Percentiles rank a stretch among this genome's conserved stretches.
These are phyloP conservation scores for Solanum habrochaites DNA, from an alignment of 257 asterid genomes.

Conservation along the genomic window DNA sequence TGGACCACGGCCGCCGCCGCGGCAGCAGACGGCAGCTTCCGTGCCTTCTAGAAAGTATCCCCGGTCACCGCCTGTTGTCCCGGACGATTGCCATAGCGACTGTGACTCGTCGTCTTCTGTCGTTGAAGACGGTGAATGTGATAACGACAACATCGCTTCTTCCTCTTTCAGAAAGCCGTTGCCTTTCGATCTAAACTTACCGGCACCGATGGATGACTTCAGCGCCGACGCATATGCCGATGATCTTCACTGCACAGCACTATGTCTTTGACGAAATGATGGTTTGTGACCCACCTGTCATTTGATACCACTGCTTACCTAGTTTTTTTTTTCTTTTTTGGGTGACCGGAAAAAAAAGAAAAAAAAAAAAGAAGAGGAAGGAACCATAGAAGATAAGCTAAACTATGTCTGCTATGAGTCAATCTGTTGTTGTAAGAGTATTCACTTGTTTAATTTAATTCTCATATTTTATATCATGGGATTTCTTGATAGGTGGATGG, in stretches of 20 bases:
- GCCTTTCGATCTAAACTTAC: constrained; percentile 39
- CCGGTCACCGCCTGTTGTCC: constrained; percentile 55
- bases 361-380: background rate
- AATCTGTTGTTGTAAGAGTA: constrained; percentile 9
- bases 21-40: background rate
- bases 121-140: constrained; percentile 37
- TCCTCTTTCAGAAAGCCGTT: constrained; percentile 26
- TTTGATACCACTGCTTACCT: constrained; percentile 3
- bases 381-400: constrained; percentile 6
- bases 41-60: constrained; percentile 39
- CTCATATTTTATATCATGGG: constrained; percentile 1
- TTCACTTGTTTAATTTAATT: constrained; percentile 5
- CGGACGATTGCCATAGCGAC: constrained; percentile 58
- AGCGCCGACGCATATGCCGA: constrained; percentile 10
- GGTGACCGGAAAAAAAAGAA: constrained; percentile 1
- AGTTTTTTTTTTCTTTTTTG: background rate
- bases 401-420: constrained; percentile 13
- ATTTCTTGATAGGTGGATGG: background rate
- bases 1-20: constrained; percentile 40
- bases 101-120: constrained; percentile 54
- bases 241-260: constrained; percentile 6
- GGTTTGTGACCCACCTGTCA: background rate
- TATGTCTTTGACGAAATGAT: constrained; percentile 7
- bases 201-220: constrained; percentile 23
- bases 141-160: constrained; percentile 24